Evolutionary conservation across 1,139 yeast species (phyloP), one percentile per base, ranked within the genome.

Genomic region (Suhomyces panamericanus): DNA sequence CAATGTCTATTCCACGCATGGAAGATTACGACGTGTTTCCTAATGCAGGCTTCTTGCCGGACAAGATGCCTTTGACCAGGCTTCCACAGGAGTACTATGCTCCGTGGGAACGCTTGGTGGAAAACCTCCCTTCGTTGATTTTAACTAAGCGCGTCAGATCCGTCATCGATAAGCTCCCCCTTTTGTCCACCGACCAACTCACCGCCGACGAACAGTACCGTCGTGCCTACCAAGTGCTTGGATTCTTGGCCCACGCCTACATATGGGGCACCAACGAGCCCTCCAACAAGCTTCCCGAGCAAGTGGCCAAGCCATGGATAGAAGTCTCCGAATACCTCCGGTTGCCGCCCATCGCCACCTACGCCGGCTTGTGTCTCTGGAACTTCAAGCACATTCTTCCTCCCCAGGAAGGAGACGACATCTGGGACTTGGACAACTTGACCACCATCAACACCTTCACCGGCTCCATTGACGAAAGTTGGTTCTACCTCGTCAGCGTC

Each of bases 401-500:
- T 0, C 57, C 66, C 7, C 65, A 61, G 4, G 64, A 60, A 12
- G 66, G 61, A 2, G 69, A 65, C 15, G 58, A 70, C 30, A 55
- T 67, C 27, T 69, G 74, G 65, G 78, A 73, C 47, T 74, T 87
- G 43, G 84, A 85, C 48, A 85, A 86, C 57, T 70, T 91, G 47
- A 85, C 93, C 43, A 85, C 96, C 1, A 78, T 87, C 46, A 81
- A 80, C 61, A 90, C 97, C 0, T 91, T 85, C 60, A 89, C 98
- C 0, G 98, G 97, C 0, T 80, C 91, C 3, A 80, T 85, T 36
- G 97, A 91, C 63, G 98, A 91, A 64, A 80, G 88, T 53, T 91
- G 98, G 98, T 91, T 91, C 62, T 91, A 88, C 61, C 72, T 90
- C 49, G 93, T 90, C 13, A 85, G 95, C 57, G 93, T 90, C 1